Evolutionary conservation across 495 filamentous ascomycete species (phyloP), one percentile per base, ranked within the genome.

Genomic region (Cercophora samala): DNA sequence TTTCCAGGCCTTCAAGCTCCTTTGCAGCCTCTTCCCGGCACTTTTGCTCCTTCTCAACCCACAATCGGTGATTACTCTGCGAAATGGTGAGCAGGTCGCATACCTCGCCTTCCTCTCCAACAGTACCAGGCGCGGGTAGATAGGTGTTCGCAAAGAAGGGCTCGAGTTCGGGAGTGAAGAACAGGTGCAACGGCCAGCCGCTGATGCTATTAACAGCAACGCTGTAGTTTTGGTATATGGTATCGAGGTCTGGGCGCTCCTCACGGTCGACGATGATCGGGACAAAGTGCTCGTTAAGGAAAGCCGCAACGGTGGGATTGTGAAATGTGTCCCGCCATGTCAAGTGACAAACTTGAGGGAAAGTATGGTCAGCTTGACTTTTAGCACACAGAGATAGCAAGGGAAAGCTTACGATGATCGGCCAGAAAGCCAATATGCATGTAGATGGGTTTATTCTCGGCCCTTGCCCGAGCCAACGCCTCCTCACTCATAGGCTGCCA

Each of bases 171-270:
- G 96, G 96, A 0, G 96, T 98, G 25, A 98, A 83, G 74, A 99
- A 98, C 22, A 97, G 91, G 75, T 97, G 98, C 58, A 99, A 82
- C 13, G 95, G 95, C 96, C 96, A 99, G 25, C 95, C 95, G 3
- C 93, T 96, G 1, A 89, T 92, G 21, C 92, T 93, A 46, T 89
- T 96, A 18, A 94, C 93, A 5, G 93, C 94, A 80, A 97, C 92
- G 32, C 96, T 91, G 79, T 96, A 99, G 79, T 97, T 97, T 91
- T 97, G 96, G 75, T 98, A 99, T 65, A 98, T 93, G 62, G 92
- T 89, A 74, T 99, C 95, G 70, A 98, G 87, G 75, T 98, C 93
- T 1, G 96, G 95, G 42, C 94, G 89, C 76, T 97, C 94, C 76
- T 99, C 95, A 29, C 93, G 88, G 75, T 99, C 95, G 69, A 98